Evolutionary conservation across 177 flowering plant genomes (phyloP).

Genomic region (Telopea speciosissima): DNA sequence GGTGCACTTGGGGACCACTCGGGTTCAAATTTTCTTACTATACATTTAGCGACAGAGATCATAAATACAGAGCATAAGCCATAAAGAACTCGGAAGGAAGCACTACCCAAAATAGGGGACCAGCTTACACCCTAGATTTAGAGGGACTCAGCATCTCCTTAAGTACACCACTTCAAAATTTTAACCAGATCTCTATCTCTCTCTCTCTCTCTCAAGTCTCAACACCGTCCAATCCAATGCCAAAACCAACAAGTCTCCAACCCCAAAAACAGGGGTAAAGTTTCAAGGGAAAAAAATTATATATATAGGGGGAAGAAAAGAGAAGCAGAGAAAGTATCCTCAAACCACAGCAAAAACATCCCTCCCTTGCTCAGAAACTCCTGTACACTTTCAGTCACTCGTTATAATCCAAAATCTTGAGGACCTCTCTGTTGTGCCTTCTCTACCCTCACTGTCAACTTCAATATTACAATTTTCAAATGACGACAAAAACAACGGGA

Average conservation of each 20-base stretch:
- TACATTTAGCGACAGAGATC: no score
- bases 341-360: slow-evolving; percentile 2
- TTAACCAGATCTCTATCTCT: neutral
- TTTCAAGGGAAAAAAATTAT: neutral
- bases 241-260: neutral
- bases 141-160: neutral
- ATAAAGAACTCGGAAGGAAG: no score
- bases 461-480: neutral
- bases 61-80: no score
- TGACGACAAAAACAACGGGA: neutral
- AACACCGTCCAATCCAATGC: no score
- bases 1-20: no score
- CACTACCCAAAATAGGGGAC: neutral
- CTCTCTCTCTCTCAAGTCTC: no score
- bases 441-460: neutral
- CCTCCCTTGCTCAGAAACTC: slow-evolving; percentile 1
- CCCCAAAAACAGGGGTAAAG: neutral
- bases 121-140: neutral
- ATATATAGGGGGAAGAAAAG: neutral
- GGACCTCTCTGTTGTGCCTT: neutral
- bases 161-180: neutral
- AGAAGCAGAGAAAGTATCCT: neutral
- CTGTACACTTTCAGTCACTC: neutral
- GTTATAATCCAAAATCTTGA: neutral
- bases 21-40: no score